Evolutionary conservation across 106 monocot genomes (phyloP), one percentile per base, ranked within the genome.

Genomic region (Platanthera guangdongensis): DNA sequence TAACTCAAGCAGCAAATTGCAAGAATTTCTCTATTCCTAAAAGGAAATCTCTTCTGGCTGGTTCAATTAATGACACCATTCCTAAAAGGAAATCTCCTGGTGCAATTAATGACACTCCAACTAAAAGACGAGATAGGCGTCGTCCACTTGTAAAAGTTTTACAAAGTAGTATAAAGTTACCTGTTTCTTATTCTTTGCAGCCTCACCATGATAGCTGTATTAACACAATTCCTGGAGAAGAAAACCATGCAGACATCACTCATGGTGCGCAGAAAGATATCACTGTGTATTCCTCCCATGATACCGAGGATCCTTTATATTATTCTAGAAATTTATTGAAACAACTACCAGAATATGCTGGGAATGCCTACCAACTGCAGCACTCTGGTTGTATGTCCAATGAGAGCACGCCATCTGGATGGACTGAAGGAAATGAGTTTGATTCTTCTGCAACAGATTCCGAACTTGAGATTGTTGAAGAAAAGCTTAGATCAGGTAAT

Each of bases 81-180:
- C 25, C 45, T 19, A 88, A 87, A 75, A 84, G 78, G 79, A 94
- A 85, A 85, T 85, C 76, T 79, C 73, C 75, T 39, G 81, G 80
- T 52, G 7, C 64, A 48, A 15, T 54, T 73, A 84, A 87, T 76
- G 94, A 89, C 1, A 75, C 76, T 72, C 74, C 81, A 75, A 74
- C 57, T 76, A 91, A 82, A 92, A 91, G 82, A 54, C 83, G 85
- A 47, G 92, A 92, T 78, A 84, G 82, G 52, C 88, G 85, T 30
- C 82, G 85, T 6, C 91, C 89, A 47, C 85, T 91, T 72, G 75
- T 80, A 77, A 83, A 91, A 73, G 91, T 91, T 73, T 79, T 95
- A 52, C 89, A 87, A 52, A 92, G 80, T 74, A 94, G 89, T 81
- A 78, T 84, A 67, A 81, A 87, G 67, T 79, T 87, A 51, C 74